Evolutionary conservation across 2,329 filamentous ascomycete genomes (phyloP), one percentile per base, ranked within the genome.

Genomic region (Exserohilum rostratum): DNA sequence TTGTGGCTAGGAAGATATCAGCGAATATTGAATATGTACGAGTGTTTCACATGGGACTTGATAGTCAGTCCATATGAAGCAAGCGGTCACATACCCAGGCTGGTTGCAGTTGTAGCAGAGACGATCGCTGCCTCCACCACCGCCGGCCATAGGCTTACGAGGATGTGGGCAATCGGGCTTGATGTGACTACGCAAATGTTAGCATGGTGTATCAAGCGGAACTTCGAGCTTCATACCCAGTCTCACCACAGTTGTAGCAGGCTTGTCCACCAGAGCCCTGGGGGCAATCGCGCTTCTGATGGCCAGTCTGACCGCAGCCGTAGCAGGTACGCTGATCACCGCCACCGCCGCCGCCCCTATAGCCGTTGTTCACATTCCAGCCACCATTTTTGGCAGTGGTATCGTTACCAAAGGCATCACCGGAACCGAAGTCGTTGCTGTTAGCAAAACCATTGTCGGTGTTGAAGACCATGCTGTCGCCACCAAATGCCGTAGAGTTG

Each of bases 301-400:
- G 69, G 7, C 60, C 68, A 13, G 40, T 29, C 31, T 57, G 6
- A 18, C 67, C 68, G 33, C 67, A 72, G 22, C 61, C 61, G 39
- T 53, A 70, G 57, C 67, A 72, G 13, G 60, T 57, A 50, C 61
- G 58, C 17, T 56, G 55, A 30, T 59, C 62, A 30, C 65, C 50
- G 6, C 56, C 57, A 11, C 59, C 55, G 29, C 57, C 55, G 29
- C 57, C 39, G 20, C 51, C 54, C 22, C 49, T 45, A 42, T 53
- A 58, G 51, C 33, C 35, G 5, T 39, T 33, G 9, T 49, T 39
- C 17, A 50, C 75, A 52, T 72, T 63, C 73, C 63, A 62, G 20
- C 43, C 52, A 33, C 57, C 50, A 27, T 77, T 56, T 80, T 80
- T 79, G 88, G 80, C 69, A 48, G 84, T 43, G 22, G 25, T 34